Base-by-base conservation (phyloP, 1,139 yeast genomes). In the Candida glucosophila region DNA sequence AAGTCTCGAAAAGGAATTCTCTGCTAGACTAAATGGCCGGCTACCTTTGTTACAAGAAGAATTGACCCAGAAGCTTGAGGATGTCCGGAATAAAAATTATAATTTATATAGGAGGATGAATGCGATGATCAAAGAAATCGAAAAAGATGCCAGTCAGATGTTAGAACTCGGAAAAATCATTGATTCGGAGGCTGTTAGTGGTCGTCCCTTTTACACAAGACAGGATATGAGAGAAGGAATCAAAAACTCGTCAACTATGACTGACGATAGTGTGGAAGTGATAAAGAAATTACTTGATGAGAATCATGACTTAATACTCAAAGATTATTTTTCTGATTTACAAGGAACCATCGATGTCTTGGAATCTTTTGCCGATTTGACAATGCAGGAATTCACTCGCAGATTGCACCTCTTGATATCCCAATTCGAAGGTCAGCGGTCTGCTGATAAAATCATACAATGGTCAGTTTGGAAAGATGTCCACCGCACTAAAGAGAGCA, bases 401-500 rank as follows among this genome's bases (percentile, higher is more conserved):
- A 39, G 54, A 27, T 52, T 67, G 25, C 47, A 58, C 3, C 33
- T 36, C 11, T 47, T 52, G 34, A 32, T 67, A 39, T 40, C 55
- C 34, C 34, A 50, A 29, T 36, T 52, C 35, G 52, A 53, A 25
- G 40, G 47, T 20, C 44, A 33, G 7, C 9, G 22, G 7, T 25
- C 32, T 5, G 33, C 35, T 15, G 51, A 52, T 18, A 66, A 62
- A 27, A 55, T 51, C 15, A 47, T 58, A 22, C 53, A 52, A 15
- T 79, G 90, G 81, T 49, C 58, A 14, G 73, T 73, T 23, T 81
- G 90, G 90, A 77, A 73, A 44, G 64, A 64, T 33, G 79, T 71
- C 46, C 73, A 76, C 37, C 49, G 52, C 24, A 59, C 77, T 29
- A 81, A 79, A 44, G 73, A 69, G 29, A 49, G 55, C 14, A 50